Conservation (phyloP, 257 asterid genomes). For the Capsicum rhomboideum region DNA sequence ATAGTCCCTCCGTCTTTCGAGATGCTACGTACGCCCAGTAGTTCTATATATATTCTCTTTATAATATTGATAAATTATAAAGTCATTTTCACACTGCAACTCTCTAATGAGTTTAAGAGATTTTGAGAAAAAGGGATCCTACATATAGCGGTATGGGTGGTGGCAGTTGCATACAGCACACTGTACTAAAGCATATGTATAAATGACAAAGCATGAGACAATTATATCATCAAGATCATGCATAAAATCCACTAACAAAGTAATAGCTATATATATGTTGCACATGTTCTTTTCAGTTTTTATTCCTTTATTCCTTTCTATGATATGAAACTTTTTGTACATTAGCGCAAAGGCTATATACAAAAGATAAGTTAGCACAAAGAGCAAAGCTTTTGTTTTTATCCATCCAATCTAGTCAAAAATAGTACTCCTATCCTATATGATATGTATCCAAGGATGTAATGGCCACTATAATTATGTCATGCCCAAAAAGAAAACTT, state of each 20-base stretch:
- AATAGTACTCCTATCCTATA: no score
- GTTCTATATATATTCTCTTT: background rate
- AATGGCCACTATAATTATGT: no score
- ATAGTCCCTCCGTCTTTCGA: no score
- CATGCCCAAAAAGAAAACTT: background rate
- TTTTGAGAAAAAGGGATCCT: background rate
- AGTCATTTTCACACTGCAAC: background rate
- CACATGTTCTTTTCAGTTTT: background rate
- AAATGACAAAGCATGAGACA: background rate
- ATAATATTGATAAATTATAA: background rate
- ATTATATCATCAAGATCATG: background rate
- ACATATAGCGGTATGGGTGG: background rate
- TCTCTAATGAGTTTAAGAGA: background rate
- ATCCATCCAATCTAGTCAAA: background rate
- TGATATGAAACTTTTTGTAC: background rate
- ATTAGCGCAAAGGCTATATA: background rate
- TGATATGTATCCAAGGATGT: no score
- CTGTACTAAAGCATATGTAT: background rate
- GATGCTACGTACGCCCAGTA: no score
- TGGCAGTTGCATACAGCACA: background rate
- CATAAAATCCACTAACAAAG: background rate
- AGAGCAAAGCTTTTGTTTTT: background rate
- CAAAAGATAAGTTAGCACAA: background rate
- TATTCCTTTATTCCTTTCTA: background rate
- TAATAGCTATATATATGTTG: background rate